Evolutionary conservation across 1,139 yeast species (phyloP), one percentile per base, ranked within the genome.

Genomic region (Yamadazyma taylorii): DNA sequence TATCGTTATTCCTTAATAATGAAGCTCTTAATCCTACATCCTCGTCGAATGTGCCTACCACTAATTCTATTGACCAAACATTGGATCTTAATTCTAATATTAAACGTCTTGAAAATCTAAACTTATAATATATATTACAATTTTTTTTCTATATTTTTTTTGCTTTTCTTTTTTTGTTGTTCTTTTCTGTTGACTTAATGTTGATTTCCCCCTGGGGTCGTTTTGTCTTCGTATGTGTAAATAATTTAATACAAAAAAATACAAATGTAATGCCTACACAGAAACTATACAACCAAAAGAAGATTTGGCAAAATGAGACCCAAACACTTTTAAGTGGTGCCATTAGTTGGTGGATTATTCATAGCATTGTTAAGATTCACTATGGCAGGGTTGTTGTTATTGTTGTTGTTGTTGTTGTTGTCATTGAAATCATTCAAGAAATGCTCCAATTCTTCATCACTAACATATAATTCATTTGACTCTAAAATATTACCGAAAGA

Each of bases 1-100:
- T 86, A 14, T 61, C 83, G 8, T 53, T 80, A 2, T 85, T 83
- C 48, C 60, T 86, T 23, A 73, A 76, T 34, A 89, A 85, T 49
- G 87, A 81, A 43, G 41, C 56, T 15, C 65, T 66, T 0, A 48
- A 48, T 24, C 45, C 41, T 51, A 24, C 51, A 49, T 24, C 47
- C 45, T 6, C 30, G 11, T 9, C n/a, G 5, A 5, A 9, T 5
- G 35, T 47, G 36, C 22, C 48, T 43, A 26, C 45, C 46, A 16
- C 46, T 37, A 17, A 38, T 24, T 3, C 45, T 7, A 45, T 44
- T 23, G 47, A 46, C 8, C 53, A 57, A 9, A 56, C 54, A 22
- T 36, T 66, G 15, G 54, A 60, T 10, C 46, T 62, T 47, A 61
- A 59, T 33, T 69, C 75, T 9, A 69, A 66, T 41, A 59, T 63